Conservation (phyloP, 129 eudicot genomes). For the Calendula officinalis region DNA sequence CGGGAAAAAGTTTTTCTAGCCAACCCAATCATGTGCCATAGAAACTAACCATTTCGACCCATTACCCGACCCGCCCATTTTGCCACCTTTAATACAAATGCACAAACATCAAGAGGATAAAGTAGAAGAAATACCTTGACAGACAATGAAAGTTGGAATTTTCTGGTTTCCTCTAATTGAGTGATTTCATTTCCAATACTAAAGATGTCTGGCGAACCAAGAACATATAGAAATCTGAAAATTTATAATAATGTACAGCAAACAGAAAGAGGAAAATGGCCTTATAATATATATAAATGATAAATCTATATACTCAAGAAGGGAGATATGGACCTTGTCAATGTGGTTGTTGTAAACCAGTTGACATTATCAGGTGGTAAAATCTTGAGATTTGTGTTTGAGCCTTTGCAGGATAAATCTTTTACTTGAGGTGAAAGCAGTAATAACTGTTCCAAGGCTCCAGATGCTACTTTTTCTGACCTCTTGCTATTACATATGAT, state of each 20-base stretch:
- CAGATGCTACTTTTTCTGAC: slow-evolving; percentile 55
- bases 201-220: slow-evolving; percentile 48
- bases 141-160: slow-evolving; percentile 75
- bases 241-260: slow-evolving; percentile 7
- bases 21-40: too few species aligned
- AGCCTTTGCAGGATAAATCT: slow-evolving; percentile 54
- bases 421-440: slow-evolving; percentile 56
- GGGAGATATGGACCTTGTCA: slow-evolving; percentile 58
- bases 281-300: background rate
- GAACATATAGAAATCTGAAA: slow-evolving; percentile 63
- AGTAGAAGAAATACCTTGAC: slow-evolving; percentile 15
- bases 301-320: background rate
- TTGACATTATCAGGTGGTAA: slow-evolving; percentile 38
- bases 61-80: too few species aligned
- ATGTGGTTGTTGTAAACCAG: slow-evolving; percentile 80
- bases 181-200: slow-evolving; percentile 60
- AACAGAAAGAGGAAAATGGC: background rate
- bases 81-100: background rate
- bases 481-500: slow-evolving; percentile 40
- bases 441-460: slow-evolving; percentile 56
- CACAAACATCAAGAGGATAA: background rate
- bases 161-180: slow-evolving; percentile 76
- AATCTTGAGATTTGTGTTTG: slow-evolving; percentile 52
- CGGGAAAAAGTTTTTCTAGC: too few species aligned
- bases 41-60: too few species aligned